Evolutionary conservation across 2,329 filamentous ascomycete genomes (phyloP), one percentile per base, ranked within the genome.

Genomic region (Exophiala aquamarina): DNA sequence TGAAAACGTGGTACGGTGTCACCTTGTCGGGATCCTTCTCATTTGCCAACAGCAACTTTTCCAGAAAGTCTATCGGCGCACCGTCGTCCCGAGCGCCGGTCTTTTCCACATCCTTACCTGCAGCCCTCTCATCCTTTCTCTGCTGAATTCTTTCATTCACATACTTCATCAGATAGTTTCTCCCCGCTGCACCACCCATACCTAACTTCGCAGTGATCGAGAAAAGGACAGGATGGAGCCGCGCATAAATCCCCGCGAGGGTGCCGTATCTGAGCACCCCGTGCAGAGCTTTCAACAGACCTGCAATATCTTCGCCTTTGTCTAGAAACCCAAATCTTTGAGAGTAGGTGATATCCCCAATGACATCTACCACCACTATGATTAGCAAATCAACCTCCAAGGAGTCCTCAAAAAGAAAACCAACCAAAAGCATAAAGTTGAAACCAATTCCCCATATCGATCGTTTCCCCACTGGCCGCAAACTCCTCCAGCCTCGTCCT

Each of bases 261-360:
- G 66, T 68, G 10, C 64, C 62, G 54, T 75, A 75, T 1, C 48
- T 31, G 18, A 65, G 44, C 3, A 66, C 50, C 1, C 55, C 49
- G 41, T 73, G 63, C 11, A 76, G 59, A 0, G 67, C 66, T 34
- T 49, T 47, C 26, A 57, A 37, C 29, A 57, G 36, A 4, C 55
- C 55, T 13, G 88, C 85, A 10, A 91, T 81, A 53, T 91, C 87
- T 61, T 83, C 76, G 41, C 88, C 84, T 61, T 79, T 77, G 64
- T 91, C 86, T 2, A 91, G 69, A 55, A 91, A 91, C 0, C 87
- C 87, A 48, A 89, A 77, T 0, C 84, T 75, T 63, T 87, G 87
- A 63, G 81, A 83, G 68, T 56, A 59, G n/a, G 56, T 57, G 26
- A 59, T 56, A 17, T 55, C 48, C 13, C 55, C 56, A 33, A 59